Evolutionary conservation across 1,139 yeast species (phyloP), one percentile per base, ranked within the genome.

Genomic region (Yarrowia galli): DNA sequence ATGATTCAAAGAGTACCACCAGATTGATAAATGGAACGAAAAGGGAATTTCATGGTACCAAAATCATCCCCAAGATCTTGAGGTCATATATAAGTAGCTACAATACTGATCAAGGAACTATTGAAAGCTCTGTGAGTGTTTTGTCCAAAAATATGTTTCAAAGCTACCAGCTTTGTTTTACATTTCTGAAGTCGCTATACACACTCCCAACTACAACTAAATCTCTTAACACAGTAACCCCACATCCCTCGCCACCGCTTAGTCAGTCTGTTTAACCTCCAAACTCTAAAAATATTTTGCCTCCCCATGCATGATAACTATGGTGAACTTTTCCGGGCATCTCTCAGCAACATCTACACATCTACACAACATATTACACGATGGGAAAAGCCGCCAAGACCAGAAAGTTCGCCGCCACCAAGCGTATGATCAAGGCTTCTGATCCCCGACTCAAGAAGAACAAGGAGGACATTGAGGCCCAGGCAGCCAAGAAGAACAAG

Each of bases 311-410:
- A 38, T 40, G 36, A 54, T 35, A 38, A 25, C 51, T n/a, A 28
- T 28, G 46, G 23, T 40, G 18, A 18, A 7, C 28, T 22, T 25
- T 25, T 40, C 13, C 18, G 20, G 20, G 7, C 16, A 18, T 13
- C 13, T 22, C 32, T n/a, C 22, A 15, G 32, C 32, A 28, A 28
- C 32, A 28, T 28, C 32, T 28, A 54, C 23, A 42, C 46, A 38
- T 25, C 40, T 13, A 43, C 64, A 42, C 42, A 3, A 20, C 51
- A 43, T 38, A 32, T 10, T 23, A 38, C 23, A 38, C n/a, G 13
- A 95, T 95, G 99, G 99, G 98, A 69, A 95, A 92, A 78, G 97
- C 97, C 53, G 92, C 89, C 82, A 95, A 93, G 82, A 95, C 98
- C 25, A 87, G 98, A 84, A 92, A 92, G 89, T 92, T 93, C 75